These are phyloP conservation scores for Coniophora puteana DNA, from an alignment of 1,284 basidiomycete species.

Conservation along the genomic window DNA sequence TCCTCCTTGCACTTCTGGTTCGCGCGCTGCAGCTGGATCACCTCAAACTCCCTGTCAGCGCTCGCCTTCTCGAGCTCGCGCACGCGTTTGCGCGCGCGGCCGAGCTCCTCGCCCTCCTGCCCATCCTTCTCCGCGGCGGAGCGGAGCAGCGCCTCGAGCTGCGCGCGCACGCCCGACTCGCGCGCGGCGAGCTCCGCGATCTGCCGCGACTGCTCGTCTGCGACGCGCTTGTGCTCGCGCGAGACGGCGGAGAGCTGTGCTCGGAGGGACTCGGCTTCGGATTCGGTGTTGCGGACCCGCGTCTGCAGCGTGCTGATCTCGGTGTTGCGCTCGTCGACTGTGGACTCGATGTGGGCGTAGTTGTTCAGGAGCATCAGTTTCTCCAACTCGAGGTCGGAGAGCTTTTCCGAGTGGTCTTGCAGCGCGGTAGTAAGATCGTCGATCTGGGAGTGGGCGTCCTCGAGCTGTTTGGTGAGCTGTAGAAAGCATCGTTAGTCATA, in stretches of 20 bases:
- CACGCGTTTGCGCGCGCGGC: conserved; percentile 59
- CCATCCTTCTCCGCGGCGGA: conserved; percentile 53
- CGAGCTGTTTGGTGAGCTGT: conserved; percentile 50
- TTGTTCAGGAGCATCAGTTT: conserved; percentile 49
- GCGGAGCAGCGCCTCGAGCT: conserved; percentile 45
- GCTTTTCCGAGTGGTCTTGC: conserved; percentile 54
- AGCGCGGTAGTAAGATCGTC: conserved; percentile 44
- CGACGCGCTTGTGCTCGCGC: conserved; percentile 48
- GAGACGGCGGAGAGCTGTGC: conserved; percentile 50
- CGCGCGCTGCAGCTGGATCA: conserved; percentile 71
- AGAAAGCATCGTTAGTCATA: conserved; percentile 6
- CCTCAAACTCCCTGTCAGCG: conserved; percentile 77
- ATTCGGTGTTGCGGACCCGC: conserved; percentile 37
- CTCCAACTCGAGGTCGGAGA: conserved; percentile 54
- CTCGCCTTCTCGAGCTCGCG: conserved; percentile 76
- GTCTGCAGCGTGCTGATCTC: conserved; percentile 42
- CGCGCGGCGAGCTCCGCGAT: conserved; percentile 46
- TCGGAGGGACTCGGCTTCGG: conserved; percentile 48
- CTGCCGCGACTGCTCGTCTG: conserved; percentile 48
- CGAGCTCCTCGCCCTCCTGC: conserved; percentile 54
- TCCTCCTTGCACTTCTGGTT: conserved; percentile 72
- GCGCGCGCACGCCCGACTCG: conserved; percentile 41
- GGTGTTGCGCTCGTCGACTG: conserved; percentile 46
- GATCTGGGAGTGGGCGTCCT: conserved; percentile 42
- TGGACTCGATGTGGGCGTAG: conserved; percentile 51